Percentiles rank a stretch among this genome's conserved stretches.
Conservation (phyloP, 2,329 filamentous ascomycete species). For the Sporothrix humicola region DNA sequence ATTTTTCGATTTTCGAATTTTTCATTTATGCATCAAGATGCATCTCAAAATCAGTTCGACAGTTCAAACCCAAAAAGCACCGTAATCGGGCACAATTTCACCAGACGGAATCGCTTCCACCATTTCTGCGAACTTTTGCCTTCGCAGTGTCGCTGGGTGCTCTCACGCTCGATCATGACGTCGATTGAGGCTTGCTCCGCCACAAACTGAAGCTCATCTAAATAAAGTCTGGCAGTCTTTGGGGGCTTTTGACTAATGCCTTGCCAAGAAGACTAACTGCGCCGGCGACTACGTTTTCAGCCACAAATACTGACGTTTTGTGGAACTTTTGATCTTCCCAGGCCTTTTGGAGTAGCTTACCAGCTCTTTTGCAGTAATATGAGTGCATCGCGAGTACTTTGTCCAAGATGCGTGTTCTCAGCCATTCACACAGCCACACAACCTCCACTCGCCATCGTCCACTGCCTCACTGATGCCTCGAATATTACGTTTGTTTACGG, state of each 20-base stretch:
- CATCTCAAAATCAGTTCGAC: too few relatives aligned
- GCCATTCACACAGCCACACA: conserved; percentile 27
- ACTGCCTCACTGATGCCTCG: neutral
- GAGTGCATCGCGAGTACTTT: neutral
- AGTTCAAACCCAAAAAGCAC: neutral
- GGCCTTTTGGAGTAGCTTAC: neutral
- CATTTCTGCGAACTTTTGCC: neutral
- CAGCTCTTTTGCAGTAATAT: neutral
- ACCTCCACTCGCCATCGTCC: neutral
- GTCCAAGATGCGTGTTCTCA: neutral
- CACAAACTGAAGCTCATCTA: neutral
- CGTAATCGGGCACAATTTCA: too few relatives aligned
- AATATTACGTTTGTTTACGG: conserved; percentile 17
- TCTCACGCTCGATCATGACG: neutral
- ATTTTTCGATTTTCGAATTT: too few relatives aligned
- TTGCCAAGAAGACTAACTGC: conserved; percentile 21
- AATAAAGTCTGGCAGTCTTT: neutral
- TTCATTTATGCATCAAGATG: too few relatives aligned
- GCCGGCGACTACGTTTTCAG: neutral
- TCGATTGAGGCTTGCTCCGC: neutral
- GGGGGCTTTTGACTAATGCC: neutral
- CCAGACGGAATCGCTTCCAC: neutral
- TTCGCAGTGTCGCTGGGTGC: neutral
- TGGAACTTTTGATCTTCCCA: neutral
- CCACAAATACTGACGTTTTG: neutral